These are phyloP conservation scores for Closterium sp. DNA, from an alignment of 139 green algal genomes.

Conservation along the genomic window DNA sequence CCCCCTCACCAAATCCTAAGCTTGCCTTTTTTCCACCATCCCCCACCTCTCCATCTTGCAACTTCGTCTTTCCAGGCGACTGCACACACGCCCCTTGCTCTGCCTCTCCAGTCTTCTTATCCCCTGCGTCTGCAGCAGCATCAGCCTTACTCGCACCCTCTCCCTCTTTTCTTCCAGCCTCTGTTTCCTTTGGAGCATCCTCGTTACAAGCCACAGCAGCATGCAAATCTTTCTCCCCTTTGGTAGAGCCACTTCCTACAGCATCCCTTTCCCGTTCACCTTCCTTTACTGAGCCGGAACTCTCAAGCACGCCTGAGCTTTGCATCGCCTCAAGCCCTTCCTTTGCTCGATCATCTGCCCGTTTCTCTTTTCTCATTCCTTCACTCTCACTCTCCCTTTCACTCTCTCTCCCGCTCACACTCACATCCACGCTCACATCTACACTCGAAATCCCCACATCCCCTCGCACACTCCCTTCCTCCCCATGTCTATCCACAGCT, in stretches of 20 bases:
- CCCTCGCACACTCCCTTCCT: background rate
- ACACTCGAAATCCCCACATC: background rate
- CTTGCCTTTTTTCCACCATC: background rate
- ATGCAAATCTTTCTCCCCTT: background rate
- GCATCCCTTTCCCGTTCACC: background rate
- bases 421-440: background rate
- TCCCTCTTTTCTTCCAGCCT: background rate
- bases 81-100: background rate
- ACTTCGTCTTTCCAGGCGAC: background rate
- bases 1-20: background rate
- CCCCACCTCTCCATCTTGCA: background rate
- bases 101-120: background rate
- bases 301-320: background rate
- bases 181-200: background rate
- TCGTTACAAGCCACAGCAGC: background rate
- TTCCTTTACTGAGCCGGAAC: background rate
- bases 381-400: background rate
- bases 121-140: background rate
- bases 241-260: background rate
- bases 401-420: background rate
- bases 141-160: background rate
- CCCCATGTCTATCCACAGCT: background rate
- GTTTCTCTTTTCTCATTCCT: background rate
- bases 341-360: background rate
- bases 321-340: background rate